Base-by-base conservation (phyloP, 1,284 basidiomycete genomes). In the Trichosporon coremiiforme region DNA sequence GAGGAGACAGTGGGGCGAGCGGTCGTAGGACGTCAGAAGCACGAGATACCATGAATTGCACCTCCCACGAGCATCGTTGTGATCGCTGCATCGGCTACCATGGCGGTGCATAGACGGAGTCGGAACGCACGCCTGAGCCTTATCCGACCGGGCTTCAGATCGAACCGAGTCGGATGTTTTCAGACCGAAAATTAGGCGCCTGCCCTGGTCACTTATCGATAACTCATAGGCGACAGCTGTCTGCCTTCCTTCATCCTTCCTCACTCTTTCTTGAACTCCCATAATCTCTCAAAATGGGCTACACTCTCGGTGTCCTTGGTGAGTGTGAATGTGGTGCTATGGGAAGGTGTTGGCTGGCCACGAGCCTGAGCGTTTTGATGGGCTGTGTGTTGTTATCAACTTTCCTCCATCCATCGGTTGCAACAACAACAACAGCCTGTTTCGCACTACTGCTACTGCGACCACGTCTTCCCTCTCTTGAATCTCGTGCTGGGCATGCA, bases 241-340 rank as follows among this genome's bases (percentile, higher is more conserved):
- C n/a, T 12, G 17, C 22, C 22, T 33, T 13, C 35, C 45, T 55
- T 50, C 8, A 22, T 7, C 36, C 38, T 38, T 53, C 17, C 29
- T 50, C 60, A 33, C 20, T 31, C 29, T 29, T 45, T 41, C 47
- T 29, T 45, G 57, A 9, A n/a, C n/a, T n/a, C n/a, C n/a, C 13
- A 31, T 20, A 13, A 29, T 4, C 36, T 22, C 22, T 41, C 68
- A 82, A 70, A 71, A 86, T 85, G 85, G 85, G 85, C 47, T 86
- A 86, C 76, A 85, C 84, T 70, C 79, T 86, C 45, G 84, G 84
- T 68, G 82, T 86, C 38, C 75, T 86, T 35, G 85, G 85, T 84
- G 73, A 66, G 77, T 74, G 15, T 57, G 25, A 6, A n/a, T 8
- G 29, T 15, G 29, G 9, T n/a, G 13, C 2, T 6, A 6, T 6